Base-by-base conservation (phyloP, 345 rosid species). In the Citrus reticulata region DNA sequence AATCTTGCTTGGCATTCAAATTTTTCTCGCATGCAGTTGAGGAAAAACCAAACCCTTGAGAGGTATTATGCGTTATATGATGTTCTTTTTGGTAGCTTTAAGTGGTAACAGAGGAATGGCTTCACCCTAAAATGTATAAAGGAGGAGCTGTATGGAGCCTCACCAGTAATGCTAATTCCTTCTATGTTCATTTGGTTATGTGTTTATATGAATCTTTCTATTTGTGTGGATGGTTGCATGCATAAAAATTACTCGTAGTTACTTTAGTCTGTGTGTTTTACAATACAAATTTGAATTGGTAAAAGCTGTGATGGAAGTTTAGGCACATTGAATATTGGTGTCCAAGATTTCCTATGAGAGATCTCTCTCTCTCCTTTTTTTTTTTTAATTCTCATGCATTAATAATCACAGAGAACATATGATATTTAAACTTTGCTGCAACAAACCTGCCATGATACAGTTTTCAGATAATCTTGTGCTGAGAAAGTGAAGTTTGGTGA, bases 1-100 rank as follows among this genome's bases (percentile, higher is more conserved):
- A 91, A 90, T 77, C 92, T 93, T 75, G 98, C 97, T 10, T 95
- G 99, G 99, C 95, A 95, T 81, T 92, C 98, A 40, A 93, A 86
- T 80, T 95, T 90, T 83, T 95, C 98, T 11, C 84, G 98, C 59
- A 96, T 91, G 93, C 98, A 94, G 86, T 89, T 94, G 81, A 86
- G 99, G 75, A 94, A 96, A 81, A 94, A 91, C 84, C 92, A 91
- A 85, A 87, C 88, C 9, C 98, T 96, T 79, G 97, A 94, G 85
- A 94, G 95, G 99, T 96, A 85, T 49, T 63, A 5, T 69, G 34
- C 14, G 55, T 62, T 57, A 14, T 6, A 6, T 49, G 49, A 57
- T 37, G 24, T 64, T 58, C 51, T 62, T 37, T 55, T 70, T 42
- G 2, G 32, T 57, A 65, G 17, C 66, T 61, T 77, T 29, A 20